These are phyloP conservation scores for Talaromyces adpressus DNA, from an alignment of 495 filamentous ascomycete genomes.

Conservation along the genomic window DNA sequence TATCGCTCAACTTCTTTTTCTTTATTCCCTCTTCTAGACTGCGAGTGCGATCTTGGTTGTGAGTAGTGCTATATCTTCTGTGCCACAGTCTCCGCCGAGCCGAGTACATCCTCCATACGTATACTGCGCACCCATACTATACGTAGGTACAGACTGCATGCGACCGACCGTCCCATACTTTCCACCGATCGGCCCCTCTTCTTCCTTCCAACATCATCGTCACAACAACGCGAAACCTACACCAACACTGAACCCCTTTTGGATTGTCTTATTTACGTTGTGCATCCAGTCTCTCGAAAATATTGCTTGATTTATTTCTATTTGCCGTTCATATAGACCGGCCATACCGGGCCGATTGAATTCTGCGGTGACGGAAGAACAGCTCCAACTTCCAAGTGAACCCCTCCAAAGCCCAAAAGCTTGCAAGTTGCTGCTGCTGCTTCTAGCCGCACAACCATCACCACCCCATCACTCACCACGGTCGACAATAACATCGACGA, in stretches of 20 bases:
- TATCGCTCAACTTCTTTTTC: neutral
- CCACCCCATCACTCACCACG: neutral
- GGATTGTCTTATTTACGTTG: neutral
- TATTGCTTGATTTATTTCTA: neutral
- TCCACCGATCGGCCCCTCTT: neutral
- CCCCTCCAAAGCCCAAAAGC: constrained; percentile 5
- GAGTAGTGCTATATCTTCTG: neutral
- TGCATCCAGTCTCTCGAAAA: neutral
- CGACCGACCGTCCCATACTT: neutral
- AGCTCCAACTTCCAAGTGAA: neutral
- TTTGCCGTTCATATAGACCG: neutral
- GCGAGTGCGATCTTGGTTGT: neutral
- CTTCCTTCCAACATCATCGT: neutral
- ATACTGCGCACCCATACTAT: no score
- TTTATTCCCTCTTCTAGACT: neutral
- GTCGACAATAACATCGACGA: neutral
- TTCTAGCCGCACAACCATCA: neutral
- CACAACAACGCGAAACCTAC: neutral
- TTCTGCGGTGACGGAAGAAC: neutral
- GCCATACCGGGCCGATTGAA: neutral
- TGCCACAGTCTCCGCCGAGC: neutral
- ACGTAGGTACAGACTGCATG: no score
- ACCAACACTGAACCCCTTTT: neutral
- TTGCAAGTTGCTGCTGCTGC: neutral
- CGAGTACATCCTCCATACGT: neutral